A percentile compares a stretch with the other conserved stretches of the same genome.
Evolutionary conservation across 805 yeast genomes (phyloP).

Genomic region (Yarrowia phangngaensis): DNA sequence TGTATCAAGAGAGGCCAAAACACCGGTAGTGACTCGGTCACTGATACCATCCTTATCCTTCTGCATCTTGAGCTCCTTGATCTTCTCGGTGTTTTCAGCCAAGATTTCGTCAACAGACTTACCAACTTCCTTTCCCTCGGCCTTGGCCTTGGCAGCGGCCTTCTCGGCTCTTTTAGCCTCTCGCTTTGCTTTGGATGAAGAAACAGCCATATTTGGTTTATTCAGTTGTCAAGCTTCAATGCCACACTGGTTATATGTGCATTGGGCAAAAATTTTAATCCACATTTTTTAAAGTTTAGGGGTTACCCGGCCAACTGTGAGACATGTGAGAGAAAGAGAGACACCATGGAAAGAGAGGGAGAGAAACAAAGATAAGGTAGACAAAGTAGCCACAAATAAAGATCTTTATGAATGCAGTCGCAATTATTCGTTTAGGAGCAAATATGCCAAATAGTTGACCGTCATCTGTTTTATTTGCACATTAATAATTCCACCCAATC

Average conservation of each 20-base stretch:
- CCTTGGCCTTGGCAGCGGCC: slow-evolving; percentile 60
- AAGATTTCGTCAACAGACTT: slow-evolving; percentile 41
- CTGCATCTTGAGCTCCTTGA: slow-evolving; percentile 85
- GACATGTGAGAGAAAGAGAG: not conserved
- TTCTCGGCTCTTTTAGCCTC: slow-evolving; percentile 93
- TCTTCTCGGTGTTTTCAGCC: slow-evolving; percentile 64
- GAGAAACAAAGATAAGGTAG: too few species aligned
- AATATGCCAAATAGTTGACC: too few species aligned
- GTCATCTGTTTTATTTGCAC: too few species aligned
- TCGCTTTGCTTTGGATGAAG: slow-evolving; percentile 76
- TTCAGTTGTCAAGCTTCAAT: not conserved
- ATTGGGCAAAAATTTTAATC: not conserved
- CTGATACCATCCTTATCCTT: slow-evolving; percentile 90
- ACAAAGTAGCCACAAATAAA: too few species aligned
- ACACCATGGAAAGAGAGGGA: not conserved
- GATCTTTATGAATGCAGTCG: too few species aligned
- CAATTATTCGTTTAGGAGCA: too few species aligned
- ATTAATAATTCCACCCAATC: too few species aligned
- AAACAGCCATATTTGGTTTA: slow-evolving; percentile 2
- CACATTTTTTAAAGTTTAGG: not conserved
- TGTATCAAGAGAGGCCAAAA: slow-evolving; percentile 78
- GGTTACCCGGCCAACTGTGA: not conserved
- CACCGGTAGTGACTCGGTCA: slow-evolving; percentile 98
- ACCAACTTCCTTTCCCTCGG: slow-evolving; percentile 46
- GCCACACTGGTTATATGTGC: not conserved